Evolutionary conservation across 2,329 filamentous ascomycete species (phyloP), one percentile per base, ranked within the genome.

Genomic region (Thielaviopsis euricoi): DNA sequence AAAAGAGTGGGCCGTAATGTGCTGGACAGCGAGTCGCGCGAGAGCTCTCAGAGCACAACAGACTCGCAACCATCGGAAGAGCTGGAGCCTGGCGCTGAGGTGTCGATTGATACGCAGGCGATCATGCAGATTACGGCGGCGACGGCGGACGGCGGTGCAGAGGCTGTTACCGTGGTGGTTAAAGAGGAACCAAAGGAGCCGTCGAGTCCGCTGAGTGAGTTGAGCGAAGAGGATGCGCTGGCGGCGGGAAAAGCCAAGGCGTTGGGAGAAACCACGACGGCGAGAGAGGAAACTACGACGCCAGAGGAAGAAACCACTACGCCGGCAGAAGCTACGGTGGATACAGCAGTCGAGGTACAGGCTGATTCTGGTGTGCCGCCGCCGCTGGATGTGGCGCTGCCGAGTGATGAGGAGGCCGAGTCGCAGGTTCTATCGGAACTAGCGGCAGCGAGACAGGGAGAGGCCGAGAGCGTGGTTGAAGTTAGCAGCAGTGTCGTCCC

Each of bases 371-470:
- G 15, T 51, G 21, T 9, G 43, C 17, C 19, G 25, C 17, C 29
- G 43, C 17, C 19, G 25, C 17, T 21, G n/a, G 21, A 12, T 2
- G 51, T 46, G 23, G 50, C 51, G 37, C 37, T 43, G 3, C 37
- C 37, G 12, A 58, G 52, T 29, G 58, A 60, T 23, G 55, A 58
- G 48, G 58, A 56, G 17, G 60, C 73, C 15, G 63, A 70, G 62
- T 74, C 71, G 22, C 72, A 74, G 59, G 64, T 73, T 23, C 67
- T 70, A 21, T 67, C 65, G 12, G 72, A 74, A 61, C 71, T 67
- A 25, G 71, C 71, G 29, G 70, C 71, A 12, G 68, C 70, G 10
- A 29, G n/a, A 29, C n/a, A n/a, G 1, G 19, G 23, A 3, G 43
- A 26, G 10, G 17, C n/a, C 12, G 53, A 10, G 37, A 10, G 4